Base-by-base conservation (phyloP, 257 asterid genomes). In the Petrea volubilis region DNA sequence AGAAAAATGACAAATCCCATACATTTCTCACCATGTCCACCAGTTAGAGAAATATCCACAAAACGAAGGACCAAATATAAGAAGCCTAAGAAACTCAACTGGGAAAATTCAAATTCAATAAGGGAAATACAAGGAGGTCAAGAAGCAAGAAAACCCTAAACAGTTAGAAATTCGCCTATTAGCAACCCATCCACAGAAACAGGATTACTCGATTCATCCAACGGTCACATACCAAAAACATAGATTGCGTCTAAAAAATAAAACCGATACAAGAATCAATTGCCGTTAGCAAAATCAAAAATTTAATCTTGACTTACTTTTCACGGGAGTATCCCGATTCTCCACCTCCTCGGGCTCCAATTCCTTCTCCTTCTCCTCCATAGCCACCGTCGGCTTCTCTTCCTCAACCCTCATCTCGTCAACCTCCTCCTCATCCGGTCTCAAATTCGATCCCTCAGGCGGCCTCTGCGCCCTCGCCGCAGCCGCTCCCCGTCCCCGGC, bases 401-500 rank as follows among this genome's bases (percentile, higher is more conserved):
- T 76, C 87, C 67, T 50, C 84, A 43, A 46, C 70, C 50, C 31
- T 53, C 50, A 21, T 38, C 6, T 7, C 82, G 68, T 73, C 82
- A 0, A 31, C 77, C 60, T 52, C 73, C 64, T 80, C 82, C 77
- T 76, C 82, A 71, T 80, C 90, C 72, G 58, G 72, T 64, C 78
- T 80, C 40, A 74, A 65, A 36, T 53, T 82, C 59, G 78, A 53
- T 51, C 77, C 86, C 75, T 71, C 87, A 1, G 63, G 31, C 10
- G 36, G 73, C 17, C 58, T 70, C 76, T 53, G 79, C 7, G 68
- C 71, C 55, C 70, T 80, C 65, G 34, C 34, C 71, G 75, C 44
- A 71, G 55, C 52, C 78, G 81, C 64, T 75, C 74, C 65, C 70
- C 81, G 72, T 2, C 81, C 91, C 38, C 97, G 85, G 25, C 78